These are phyloP conservation scores for Xerocomus amazonicus DNA, from an alignment of 1,284 basidiomycete genomes.

Conservation along the genomic window DNA sequence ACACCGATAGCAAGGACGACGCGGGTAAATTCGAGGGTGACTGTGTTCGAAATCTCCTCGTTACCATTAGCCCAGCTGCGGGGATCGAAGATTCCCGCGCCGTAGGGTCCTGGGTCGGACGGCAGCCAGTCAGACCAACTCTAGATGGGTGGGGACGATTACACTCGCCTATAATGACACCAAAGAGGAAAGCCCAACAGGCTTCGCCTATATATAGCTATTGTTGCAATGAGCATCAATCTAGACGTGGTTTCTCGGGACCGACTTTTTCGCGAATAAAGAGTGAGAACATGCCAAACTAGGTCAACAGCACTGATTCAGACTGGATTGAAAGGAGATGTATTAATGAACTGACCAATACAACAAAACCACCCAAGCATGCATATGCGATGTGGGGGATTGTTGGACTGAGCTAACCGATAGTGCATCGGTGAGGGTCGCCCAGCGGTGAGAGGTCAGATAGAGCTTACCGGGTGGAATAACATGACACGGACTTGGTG, in stretches of 20 bases:
- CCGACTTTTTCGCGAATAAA: slow-evolving; percentile 85
- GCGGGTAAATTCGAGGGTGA: slow-evolving; percentile 90
- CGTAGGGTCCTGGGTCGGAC: slow-evolving; percentile 68
- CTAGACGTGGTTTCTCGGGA: not conserved
- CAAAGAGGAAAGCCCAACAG: slow-evolving; percentile 91
- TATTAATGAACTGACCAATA: slow-evolving; percentile 51
- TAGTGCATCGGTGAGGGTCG: not conserved
- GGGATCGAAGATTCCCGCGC: slow-evolving; percentile 84
- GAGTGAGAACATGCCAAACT: slow-evolving; percentile 95
- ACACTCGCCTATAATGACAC: slow-evolving; percentile 78
- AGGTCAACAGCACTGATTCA: slow-evolving; percentile 4
- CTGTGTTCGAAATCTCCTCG: slow-evolving; percentile 56
- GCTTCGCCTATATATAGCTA: slow-evolving; percentile 95
- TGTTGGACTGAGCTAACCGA: slow-evolving; percentile 61
- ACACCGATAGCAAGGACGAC: slow-evolving; percentile 96
- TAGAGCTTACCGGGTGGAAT: slow-evolving; percentile 28
- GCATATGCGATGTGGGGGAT: slow-evolving; percentile 78
- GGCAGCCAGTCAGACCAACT: not conserved
- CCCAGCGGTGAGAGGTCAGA: not conserved
- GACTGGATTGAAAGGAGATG: not conserved
- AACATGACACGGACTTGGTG: slow-evolving; percentile 14
- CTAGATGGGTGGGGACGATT: slow-evolving; percentile 8
- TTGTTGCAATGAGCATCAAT: slow-evolving; percentile 8
- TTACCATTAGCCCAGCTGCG: slow-evolving; percentile 69
- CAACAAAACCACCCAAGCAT: slow-evolving; percentile 79